Conservation (phyloP, 257 asterid species). For the Salvia splendens region DNA sequence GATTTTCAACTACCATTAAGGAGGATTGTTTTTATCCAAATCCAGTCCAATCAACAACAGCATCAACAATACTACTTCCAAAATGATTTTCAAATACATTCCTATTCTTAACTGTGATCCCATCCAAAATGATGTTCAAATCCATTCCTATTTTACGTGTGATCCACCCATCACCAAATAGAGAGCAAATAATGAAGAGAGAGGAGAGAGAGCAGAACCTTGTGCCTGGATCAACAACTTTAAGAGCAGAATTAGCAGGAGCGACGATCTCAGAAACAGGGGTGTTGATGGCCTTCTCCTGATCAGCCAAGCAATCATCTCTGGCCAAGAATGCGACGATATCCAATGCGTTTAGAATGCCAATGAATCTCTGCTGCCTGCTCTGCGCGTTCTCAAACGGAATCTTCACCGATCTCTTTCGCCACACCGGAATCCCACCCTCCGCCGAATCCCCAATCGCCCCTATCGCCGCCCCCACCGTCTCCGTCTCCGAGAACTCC, state of each 20-base stretch:
- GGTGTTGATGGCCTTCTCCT: conserved; percentile 68
- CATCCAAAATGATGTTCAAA: too few species aligned
- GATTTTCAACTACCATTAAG: neutral
- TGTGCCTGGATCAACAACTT: conserved; percentile 93
- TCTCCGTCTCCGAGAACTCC: conserved; percentile 80
- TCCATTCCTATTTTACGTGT: too few species aligned
- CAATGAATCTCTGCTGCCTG: conserved; percentile 86
- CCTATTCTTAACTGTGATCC: too few species aligned
- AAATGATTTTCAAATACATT: too few species aligned
- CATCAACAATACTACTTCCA: too few species aligned
- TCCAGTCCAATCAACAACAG: neutral
- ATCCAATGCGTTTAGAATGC: conserved; percentile 82
- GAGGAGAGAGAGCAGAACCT: conserved; percentile 49
- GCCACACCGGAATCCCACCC: conserved; percentile 93
- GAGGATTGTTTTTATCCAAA: too few species aligned
- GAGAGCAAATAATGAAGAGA: neutral
- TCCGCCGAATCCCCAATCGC: conserved; percentile 85
- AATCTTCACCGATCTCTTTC: conserved; percentile 61
- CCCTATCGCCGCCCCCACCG: conserved; percentile 80
- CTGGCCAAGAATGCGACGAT: conserved; percentile 81
- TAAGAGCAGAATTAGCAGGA: conserved; percentile 62
- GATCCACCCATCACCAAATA: too few species aligned
- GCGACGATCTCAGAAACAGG: conserved; percentile 83
- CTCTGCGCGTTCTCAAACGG: conserved; percentile 65
- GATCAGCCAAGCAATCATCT: conserved; percentile 69